Percentiles rank a stretch among this genome's conserved stretches.
Conservation (phyloP, 768 basidiomycete genomes). For the Agrocybe pediades region DNA sequence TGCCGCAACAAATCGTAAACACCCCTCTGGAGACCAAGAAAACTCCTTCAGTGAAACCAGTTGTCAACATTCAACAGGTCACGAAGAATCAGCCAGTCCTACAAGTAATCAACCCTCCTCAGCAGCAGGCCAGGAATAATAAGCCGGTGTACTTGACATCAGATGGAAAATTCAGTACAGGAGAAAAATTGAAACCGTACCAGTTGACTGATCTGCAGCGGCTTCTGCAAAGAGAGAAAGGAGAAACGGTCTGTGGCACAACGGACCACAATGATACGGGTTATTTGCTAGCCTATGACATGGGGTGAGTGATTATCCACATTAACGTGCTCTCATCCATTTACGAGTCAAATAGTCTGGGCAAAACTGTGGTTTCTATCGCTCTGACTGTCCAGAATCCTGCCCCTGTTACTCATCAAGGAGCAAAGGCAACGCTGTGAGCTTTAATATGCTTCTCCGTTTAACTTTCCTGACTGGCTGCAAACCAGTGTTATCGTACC, state of each 20-base stretch:
- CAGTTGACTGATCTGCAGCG: slow-evolving; percentile 8
- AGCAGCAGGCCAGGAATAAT: no score
- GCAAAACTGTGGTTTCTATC: slow-evolving; percentile 6
- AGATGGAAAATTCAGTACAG: slow-evolving; percentile 5
- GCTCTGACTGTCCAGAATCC: slow-evolving; percentile 2
- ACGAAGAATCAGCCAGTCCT: no score
- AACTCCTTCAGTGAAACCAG: no score
- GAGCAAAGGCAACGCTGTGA: slow-evolving; percentile 6
- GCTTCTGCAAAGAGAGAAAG: slow-evolving; percentile 9
- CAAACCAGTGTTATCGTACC: slow-evolving; percentile 5
- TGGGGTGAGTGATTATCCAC: slow-evolving; percentile 11
- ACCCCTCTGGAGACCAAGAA: no score
- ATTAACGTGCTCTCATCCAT: neutral
- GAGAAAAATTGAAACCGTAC: slow-evolving; percentile 6
- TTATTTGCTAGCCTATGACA: slow-evolving; percentile 12
- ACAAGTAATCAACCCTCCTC: no score
- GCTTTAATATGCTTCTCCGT: neutral
- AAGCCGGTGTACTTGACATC: neutral
- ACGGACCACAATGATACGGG: slow-evolving; percentile 11
- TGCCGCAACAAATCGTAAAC: no score
- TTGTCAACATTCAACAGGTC: no score
- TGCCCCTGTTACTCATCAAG: neutral
- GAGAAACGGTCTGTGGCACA: slow-evolving; percentile 15
- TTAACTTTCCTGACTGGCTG: neutral
- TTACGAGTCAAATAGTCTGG: neutral